phyloP scores from a whole-genome alignment of 2,329 filamentous ascomycete species.

The Verticillium albo-atrum region DNA sequence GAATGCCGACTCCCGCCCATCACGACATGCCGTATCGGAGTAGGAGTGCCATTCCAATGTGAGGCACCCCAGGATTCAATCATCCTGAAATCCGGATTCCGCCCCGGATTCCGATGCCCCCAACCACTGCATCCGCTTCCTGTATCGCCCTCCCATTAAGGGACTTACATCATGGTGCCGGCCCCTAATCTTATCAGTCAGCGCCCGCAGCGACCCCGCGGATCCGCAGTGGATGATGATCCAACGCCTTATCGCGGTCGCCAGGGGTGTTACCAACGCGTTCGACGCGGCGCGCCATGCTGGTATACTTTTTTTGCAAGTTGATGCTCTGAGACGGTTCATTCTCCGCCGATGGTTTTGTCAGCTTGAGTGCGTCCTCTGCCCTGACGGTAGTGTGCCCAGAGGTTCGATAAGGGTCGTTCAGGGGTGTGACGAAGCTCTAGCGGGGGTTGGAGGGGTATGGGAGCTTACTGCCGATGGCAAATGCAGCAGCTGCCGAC shows the following conservation, averaged over 20 bases:
- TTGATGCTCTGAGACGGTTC: not conserved
- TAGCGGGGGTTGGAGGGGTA: not conserved
- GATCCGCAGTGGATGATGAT: not conserved
- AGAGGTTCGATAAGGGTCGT: not conserved
- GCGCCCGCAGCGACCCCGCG: not conserved
- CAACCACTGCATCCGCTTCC: not conserved
- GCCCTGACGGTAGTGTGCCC: not conserved
- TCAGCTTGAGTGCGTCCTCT: not conserved
- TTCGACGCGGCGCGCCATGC: not conserved
- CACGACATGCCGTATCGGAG: not conserved
- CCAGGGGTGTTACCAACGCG: not conserved
- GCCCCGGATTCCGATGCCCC: not conserved
- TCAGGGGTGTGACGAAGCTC: not conserved
- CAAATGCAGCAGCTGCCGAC: not conserved
- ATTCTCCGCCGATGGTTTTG: not conserved
- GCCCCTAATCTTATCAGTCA: not conserved
- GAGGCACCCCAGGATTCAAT: not conserved
- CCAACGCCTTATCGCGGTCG: not conserved
- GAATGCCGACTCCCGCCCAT: not conserved
- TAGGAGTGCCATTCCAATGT: not conserved
- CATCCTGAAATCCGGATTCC: not conserved
- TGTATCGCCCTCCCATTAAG: not conserved
- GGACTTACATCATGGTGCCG: not conserved
- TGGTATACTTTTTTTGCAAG: too few relatives aligned
- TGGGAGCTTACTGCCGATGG: not conserved